A percentile compares a stretch with the other conserved stretches of the same genome.
Conservation (phyloP, 2,329 filamentous ascomycete species). For the Botrytis fragariae region DNA sequence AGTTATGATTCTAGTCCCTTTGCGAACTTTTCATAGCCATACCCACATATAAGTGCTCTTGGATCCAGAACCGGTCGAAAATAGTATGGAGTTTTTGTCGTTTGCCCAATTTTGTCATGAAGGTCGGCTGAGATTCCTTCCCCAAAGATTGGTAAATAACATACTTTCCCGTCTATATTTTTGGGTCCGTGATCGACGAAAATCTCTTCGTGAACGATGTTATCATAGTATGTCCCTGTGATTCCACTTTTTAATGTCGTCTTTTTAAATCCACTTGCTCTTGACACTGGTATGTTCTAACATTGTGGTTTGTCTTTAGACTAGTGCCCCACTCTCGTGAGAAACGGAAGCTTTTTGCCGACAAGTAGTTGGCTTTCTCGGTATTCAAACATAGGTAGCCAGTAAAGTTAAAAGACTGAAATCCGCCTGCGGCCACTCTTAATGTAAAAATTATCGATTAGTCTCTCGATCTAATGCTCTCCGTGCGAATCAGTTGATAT, state of each 20-base stretch:
- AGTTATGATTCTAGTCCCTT: background rate
- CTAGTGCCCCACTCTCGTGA: background rate
- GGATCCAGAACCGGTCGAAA: no score
- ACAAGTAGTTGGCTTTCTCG: background rate
- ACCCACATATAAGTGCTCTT: no score
- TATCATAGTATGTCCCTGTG: background rate
- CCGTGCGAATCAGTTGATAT: background rate
- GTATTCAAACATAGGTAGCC: background rate
- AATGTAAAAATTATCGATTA: no score
- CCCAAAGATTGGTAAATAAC: rapidly evolving
- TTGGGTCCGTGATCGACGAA: background rate
- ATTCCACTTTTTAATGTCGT: rapidly evolving
- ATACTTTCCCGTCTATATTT: background rate
- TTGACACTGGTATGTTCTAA: background rate
- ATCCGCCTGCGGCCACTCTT: background rate
- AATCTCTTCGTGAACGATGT: background rate
- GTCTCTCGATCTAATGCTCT: background rate
- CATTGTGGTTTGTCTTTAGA: background rate
- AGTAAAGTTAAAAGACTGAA: background rate
- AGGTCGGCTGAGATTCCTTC: background rate
- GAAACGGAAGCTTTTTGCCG: background rate
- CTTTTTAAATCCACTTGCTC: background rate
- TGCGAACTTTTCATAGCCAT: background rate
- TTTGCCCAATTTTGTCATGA: no score
- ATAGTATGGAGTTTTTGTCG: no score